A percentile compares a stretch with the other conserved stretches of the same genome.
Conservation (phyloP, 2,329 filamentous ascomycete species). For the Fusarium algeriense region DNA sequence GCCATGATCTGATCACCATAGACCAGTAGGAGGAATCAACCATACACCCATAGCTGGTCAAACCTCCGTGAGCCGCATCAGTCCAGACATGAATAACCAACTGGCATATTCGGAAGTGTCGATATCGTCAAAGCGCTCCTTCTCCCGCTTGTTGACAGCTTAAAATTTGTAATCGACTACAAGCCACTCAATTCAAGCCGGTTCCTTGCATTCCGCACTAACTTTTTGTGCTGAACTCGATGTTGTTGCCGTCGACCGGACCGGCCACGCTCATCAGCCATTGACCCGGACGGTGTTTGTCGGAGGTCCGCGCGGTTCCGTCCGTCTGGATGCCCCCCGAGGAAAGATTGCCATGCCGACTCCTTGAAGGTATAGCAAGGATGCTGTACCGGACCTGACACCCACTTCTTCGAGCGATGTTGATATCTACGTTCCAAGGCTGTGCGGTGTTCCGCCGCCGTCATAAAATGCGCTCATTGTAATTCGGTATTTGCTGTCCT, state of each 20-base stretch:
- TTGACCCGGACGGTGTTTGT: constrained; percentile 40
- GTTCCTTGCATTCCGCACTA: constrained; percentile 28
- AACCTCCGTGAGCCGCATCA: constrained; percentile 1
- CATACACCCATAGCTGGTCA: constrained; percentile 1
- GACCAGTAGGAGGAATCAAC: neutral
- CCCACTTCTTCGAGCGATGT: neutral
- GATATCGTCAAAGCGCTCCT: constrained; percentile 12
- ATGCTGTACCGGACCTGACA: constrained; percentile 27
- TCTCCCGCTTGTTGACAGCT: neutral
- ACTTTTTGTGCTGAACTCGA: constrained; percentile 4
- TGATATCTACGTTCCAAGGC: neutral
- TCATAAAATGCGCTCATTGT: neutral
- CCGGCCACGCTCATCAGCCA: constrained; percentile 35
- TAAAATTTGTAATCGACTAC: constrained; percentile 1
- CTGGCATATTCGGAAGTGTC: constrained; percentile 5
- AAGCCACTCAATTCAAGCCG: neutral
- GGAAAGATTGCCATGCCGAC: constrained; percentile 21
- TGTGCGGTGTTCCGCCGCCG: constrained; percentile 22
- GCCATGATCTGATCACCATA: constrained; percentile 15
- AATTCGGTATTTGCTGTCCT: constrained; percentile 4
- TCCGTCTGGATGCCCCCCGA: constrained; percentile 39
- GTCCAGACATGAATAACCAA: neutral
- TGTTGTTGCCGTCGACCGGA: constrained; percentile 28
- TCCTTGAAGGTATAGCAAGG: constrained; percentile 25
- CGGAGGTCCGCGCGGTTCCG: constrained; percentile 33